These are phyloP conservation scores for Podospora fimiseda DNA, from an alignment of 495 filamentous ascomycete species.

Conservation along the genomic window DNA sequence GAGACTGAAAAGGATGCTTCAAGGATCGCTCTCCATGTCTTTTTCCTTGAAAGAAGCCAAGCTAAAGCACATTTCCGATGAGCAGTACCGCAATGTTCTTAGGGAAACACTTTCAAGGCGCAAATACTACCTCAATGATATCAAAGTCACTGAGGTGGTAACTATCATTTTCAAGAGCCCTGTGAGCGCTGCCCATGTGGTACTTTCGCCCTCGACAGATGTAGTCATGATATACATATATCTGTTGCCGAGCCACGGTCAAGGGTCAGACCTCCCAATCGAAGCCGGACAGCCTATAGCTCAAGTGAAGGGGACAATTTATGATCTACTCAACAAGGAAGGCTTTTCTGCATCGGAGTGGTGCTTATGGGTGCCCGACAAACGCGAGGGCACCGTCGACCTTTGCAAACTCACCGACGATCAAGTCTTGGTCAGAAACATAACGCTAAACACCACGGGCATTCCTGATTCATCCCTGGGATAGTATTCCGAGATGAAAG, in stretches of 20 bases:
- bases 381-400: conserved; percentile 32
- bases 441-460: neutral
- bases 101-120: neutral
- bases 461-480: neutral
- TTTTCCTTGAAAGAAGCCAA: neutral
- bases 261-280: conserved; percentile 6
- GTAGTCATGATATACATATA: conserved; percentile 27
- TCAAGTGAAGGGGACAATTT: too few relatives aligned
- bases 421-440: neutral
- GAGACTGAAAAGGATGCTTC: neutral
- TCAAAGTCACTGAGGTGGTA: conserved; percentile 29
- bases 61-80: neutral
- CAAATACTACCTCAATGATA: conserved; percentile 26
- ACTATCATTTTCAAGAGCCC: conserved; percentile 26
- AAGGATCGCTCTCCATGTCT: neutral
- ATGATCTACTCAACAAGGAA: too few relatives aligned
- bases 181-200: conserved; percentile 27
- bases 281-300: conserved; percentile 51
- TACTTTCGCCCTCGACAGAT: conserved; percentile 16
- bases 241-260: conserved; percentile 15
- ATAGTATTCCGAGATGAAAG: conserved; percentile 10
- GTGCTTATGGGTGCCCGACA: conserved; percentile 26
- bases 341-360: neutral
- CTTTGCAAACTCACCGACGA: neutral
- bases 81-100: conserved; percentile 5